Percentiles rank a stretch among this genome's conserved stretches.
Conservation (phyloP, 2,329 filamentous ascomycete genomes). For the Fusarium foetens region DNA sequence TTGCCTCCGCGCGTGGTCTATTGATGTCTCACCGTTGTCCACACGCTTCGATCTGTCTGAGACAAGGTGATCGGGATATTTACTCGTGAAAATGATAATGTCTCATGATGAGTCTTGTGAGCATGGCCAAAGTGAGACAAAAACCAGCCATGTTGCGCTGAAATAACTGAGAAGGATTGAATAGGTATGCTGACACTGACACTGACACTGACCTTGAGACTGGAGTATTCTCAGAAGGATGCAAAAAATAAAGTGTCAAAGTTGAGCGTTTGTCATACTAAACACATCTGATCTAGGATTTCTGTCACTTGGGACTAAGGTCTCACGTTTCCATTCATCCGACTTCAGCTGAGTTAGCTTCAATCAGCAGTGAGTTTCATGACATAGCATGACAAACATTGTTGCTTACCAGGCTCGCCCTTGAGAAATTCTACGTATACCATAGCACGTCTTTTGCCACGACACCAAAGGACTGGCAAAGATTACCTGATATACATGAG, state of each 20-base stretch:
- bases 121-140: neutral
- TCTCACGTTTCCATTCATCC: neutral
- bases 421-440: no score
- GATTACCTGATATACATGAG: neutral
- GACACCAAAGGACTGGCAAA: no score
- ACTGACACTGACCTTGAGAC: neutral
- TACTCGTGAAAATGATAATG: neutral
- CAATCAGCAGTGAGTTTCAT: neutral
- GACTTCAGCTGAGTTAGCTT: neutral
- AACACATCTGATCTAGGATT: neutral
- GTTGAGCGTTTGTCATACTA: neutral
- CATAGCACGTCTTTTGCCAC: neutral
- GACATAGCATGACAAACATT: neutral
- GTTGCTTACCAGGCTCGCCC: neutral
- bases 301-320: neutral
- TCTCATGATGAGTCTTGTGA: neutral
- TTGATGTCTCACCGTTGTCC: neutral
- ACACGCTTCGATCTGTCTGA: neutral
- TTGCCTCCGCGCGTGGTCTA: neutral
- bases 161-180: neutral
- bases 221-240: neutral
- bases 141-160: neutral
- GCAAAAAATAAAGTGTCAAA: neutral
- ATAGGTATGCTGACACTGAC: neutral
- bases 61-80: neutral